Evolutionary conservation across 495 filamentous ascomycete species (phyloP).

Genomic region (Penicillium silybi): DNA sequence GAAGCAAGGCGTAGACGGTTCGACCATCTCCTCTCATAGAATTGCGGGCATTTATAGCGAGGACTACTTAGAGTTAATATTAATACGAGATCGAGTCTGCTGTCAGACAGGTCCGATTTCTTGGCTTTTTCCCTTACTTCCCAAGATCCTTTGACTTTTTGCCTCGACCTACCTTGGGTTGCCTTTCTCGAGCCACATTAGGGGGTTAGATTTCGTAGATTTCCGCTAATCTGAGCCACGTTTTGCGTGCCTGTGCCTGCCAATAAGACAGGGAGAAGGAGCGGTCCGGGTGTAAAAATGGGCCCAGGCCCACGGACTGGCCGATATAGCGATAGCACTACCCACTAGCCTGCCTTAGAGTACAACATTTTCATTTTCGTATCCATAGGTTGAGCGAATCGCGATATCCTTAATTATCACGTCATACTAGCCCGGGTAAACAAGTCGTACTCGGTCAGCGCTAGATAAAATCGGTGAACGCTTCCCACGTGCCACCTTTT

Average conservation of each 20-base stretch:
- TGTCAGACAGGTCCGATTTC: background rate
- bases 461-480: too few species aligned
- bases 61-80: background rate
- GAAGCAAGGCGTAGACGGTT: background rate
- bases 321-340: background rate
- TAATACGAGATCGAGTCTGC: too few species aligned
- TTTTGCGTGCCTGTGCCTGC: background rate
- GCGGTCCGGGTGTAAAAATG: background rate
- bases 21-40: background rate
- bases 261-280: background rate
- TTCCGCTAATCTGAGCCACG: background rate
- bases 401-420: slow-evolving; percentile 9
- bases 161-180: background rate
- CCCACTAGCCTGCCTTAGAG: background rate
- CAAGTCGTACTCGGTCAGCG: background rate
- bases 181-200: background rate
- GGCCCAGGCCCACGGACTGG: background rate
- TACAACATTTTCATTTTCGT: background rate
- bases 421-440: background rate
- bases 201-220: background rate
- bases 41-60: background rate
- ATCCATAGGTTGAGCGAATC: background rate
- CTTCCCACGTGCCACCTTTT: background rate
- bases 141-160: background rate
- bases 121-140: background rate